Evolutionary conservation across 176 grass and related monocot genomes (phyloP), one percentile per base, ranked within the genome.

Genomic region (Triticum urartu): DNA sequence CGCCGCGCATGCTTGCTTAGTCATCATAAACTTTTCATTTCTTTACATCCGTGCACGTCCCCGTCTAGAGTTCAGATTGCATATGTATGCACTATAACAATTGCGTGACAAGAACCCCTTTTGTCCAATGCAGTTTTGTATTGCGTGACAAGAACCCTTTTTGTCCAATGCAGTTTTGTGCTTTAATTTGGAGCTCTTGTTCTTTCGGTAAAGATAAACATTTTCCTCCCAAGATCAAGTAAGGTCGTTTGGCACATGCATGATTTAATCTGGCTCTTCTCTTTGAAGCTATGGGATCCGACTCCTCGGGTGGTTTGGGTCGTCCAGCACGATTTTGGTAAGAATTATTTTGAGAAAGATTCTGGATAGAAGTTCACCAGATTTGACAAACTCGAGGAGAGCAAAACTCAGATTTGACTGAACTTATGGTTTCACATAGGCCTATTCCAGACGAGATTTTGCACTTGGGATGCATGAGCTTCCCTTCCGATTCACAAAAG

Each of bases 1-100:
- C 30, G 50, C 21, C 20, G 35, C 88, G 82, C 88, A 63, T 88
- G 78, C 88, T 82, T 62, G 81, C 78, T 63, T 58, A 64, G 82
- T 79, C 88, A 90, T 68, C 78, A 33, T 2, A n/a, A 32, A 18
- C 34, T 78, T 60, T 17, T 54, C 39, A 22, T 71, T 40, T 48
- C 33, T 76, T 52, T 50, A 6, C 24, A 42, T 22, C 24, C 15
- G 3, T 50, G 54, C 54, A 59, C 54, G 69, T 78, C 60, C 66
- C 38, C 21, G 25, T 87, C 32, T 78, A 50, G 2, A 52, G 7
- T 11, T 65, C 22, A 75, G 40, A 18, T 48, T 75, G 42, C 72
- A 75, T 38, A 24, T 33, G 1, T 33, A 56, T 56, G 45, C 5
- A 14, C 45, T 4, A 42, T 11, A 84, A 47, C 56, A 17, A 34